phyloP scores from a whole-genome alignment of 441 rosid species.

The Eruca vesicaria region DNA sequence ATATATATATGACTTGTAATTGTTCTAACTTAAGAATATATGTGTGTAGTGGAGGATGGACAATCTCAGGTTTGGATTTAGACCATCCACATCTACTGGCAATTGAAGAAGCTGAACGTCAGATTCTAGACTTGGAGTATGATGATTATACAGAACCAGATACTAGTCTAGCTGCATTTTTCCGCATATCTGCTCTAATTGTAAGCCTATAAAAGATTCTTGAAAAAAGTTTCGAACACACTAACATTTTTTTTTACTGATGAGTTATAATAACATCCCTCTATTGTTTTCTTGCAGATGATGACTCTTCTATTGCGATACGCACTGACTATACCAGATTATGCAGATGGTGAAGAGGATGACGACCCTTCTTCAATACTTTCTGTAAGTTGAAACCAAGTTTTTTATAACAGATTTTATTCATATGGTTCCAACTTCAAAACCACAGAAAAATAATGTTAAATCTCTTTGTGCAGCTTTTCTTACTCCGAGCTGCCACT shows the following conservation, averaged over 20 bases:
- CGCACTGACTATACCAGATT: conserved; percentile 58
- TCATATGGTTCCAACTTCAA: neutral
- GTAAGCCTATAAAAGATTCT: conserved; percentile 37
- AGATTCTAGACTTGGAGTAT: conserved; percentile 73
- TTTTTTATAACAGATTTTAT: neutral
- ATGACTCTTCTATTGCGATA: conserved; percentile 81
- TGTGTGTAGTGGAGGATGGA: conserved; percentile 80
- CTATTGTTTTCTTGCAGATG: conserved; percentile 38
- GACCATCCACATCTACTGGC: conserved; percentile 77
- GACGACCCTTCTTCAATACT: conserved; percentile 67
- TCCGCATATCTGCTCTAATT: conserved; percentile 80
- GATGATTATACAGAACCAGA: conserved; percentile 64
- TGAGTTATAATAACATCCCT: neutral
- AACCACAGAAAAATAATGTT: neutral
- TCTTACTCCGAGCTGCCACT: conserved; percentile 80
- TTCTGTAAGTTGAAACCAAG: conserved; percentile 57
- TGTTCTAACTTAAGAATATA: conserved; percentile 21
- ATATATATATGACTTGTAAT: neutral
- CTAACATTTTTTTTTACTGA: neutral
- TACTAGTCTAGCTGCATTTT: conserved; percentile 82
- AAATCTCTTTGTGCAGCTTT: conserved; percentile 45
- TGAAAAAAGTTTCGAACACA: neutral
- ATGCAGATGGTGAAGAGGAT: conserved; percentile 53
- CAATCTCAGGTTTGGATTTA: conserved; percentile 76
- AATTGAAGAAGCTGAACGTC: conserved; percentile 85